phyloP scores from a whole-genome alignment of 202 grass and related monocot genomes.

The Saccharum hybrid region DNA sequence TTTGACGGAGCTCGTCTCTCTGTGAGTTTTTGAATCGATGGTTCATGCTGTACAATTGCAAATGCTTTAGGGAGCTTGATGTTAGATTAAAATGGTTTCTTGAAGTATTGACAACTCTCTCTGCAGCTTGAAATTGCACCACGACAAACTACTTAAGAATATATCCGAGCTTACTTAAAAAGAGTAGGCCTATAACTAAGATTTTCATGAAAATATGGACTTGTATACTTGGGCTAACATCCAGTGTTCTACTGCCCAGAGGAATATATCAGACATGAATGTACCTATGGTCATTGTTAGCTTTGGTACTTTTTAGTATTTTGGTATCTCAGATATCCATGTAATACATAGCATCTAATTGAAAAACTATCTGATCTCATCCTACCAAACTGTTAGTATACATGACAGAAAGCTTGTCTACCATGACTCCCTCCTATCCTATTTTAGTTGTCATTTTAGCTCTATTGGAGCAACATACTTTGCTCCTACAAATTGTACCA shows the following conservation, averaged over 20 bases:
- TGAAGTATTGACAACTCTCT: neutral
- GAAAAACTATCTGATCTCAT: neutral
- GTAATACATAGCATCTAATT: neutral
- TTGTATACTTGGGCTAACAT: neutral
- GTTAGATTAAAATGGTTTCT: neutral
- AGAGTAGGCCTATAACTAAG: neutral
- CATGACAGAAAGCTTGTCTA: neutral
- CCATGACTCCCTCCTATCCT: neutral
- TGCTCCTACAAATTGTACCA: neutral
- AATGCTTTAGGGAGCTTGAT: neutral
- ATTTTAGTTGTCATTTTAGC: conserved; percentile 8
- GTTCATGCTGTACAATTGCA: neutral
- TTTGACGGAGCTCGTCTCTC: conserved; percentile 50
- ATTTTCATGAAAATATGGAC: conserved; percentile 11
- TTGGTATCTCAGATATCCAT: conserved; percentile 5
- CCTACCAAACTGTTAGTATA: conserved; percentile 3
- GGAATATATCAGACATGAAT: neutral
- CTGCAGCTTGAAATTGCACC: neutral
- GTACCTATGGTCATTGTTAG: neutral
- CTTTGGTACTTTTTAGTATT: neutral
- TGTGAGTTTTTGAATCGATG: conserved; percentile 47
- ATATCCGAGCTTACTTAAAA: neutral
- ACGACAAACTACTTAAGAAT: neutral
- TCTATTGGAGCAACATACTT: neutral
- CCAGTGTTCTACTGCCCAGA: neutral